Base-by-base conservation (phyloP, 768 basidiomycete species). In the Gelatoporia subvermispora region DNA sequence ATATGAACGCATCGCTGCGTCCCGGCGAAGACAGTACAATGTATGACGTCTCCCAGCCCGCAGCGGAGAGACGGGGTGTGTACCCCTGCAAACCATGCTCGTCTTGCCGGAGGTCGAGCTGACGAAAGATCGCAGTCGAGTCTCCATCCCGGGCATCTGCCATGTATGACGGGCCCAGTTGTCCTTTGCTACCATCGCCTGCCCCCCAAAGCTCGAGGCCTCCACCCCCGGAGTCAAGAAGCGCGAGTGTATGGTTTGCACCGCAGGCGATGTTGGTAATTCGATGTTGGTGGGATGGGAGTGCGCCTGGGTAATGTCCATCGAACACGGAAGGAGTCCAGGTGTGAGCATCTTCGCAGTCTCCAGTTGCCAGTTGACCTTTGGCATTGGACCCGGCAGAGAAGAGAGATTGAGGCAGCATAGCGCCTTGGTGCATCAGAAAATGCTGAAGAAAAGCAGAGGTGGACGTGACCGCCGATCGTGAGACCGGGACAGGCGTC, bases 41-140 rank as follows among this genome's bases (percentile, higher is more conserved):
- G 57, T 85, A 91, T 44, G 82, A 82, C 7, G 91, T 90, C 65
- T 95, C 87, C 93, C 93, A 96, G 38, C 82, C 74, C 0, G 84
- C 79, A 13, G 80, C 79, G 15, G 92, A 69, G 21, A 69, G 56
- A 24, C 72, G 74, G 37, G 72, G 67, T 16, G 64, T 55, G 63
- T 82, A 82, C 4, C 66, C 72, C 0, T 60, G 56, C 15, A 76
- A 58, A 10, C 68, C 68, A 23, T 66, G 49, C 42, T 58, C 56
- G 8, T 68, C 58, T 15, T 65, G 59, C 16, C 45, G 39, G 1
- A 83, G 61, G 24, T 69, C 56, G 43, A 88, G 67, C 13, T 67
- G 75, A 49, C 66, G 65, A 57, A 90, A 87, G 10, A 72, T 45
- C 4, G 70, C 54, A 8, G 61, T 56, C 17, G 56, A 48, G 40